phyloP scores from a whole-genome alignment of 495 filamentous ascomycete species.

The Podospora fimiseda region DNA sequence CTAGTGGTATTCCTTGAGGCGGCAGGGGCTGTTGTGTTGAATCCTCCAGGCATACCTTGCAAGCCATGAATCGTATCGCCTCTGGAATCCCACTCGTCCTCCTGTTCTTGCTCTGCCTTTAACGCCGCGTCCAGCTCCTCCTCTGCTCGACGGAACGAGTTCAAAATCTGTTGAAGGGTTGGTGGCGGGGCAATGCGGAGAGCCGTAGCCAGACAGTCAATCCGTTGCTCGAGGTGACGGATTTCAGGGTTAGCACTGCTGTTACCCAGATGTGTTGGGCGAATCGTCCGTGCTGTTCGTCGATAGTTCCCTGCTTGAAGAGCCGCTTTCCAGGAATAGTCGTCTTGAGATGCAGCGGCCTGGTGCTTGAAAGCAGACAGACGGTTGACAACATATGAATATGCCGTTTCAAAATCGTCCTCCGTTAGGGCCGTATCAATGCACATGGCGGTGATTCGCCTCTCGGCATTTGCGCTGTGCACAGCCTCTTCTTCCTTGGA shows the following conservation, averaged over 20 bases:
- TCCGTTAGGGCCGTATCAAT: conserved; percentile 78
- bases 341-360: conserved; percentile 45
- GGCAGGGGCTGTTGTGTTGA: neutral
- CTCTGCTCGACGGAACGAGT: conserved; percentile 78
- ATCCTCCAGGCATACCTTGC: neutral
- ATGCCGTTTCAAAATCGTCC: conserved; percentile 94
- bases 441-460: conserved; percentile 78
- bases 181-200: conserved; percentile 72
- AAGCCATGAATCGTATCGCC: conserved; percentile 42
- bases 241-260: conserved; percentile 49
- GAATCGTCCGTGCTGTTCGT: conserved; percentile 38
- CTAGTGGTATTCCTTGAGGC: neutral
- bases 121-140: conserved; percentile 69
- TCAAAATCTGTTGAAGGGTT: conserved; percentile 77
- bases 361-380: conserved; percentile 27
- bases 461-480: conserved; percentile 40
- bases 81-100: conserved; percentile 63
- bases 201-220: conserved; percentile 83
- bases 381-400: conserved; percentile 82
- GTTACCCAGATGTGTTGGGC: conserved; percentile 48
- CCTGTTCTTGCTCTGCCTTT: conserved; percentile 64
- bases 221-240: conserved; percentile 69
- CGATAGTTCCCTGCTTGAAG: conserved; percentile 81
- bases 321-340: conserved; percentile 88
- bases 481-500: conserved; percentile 25